Evolutionary conservation across 148 eudicot genomes (phyloP).

Genomic region (Spergularia bocconei): DNA sequence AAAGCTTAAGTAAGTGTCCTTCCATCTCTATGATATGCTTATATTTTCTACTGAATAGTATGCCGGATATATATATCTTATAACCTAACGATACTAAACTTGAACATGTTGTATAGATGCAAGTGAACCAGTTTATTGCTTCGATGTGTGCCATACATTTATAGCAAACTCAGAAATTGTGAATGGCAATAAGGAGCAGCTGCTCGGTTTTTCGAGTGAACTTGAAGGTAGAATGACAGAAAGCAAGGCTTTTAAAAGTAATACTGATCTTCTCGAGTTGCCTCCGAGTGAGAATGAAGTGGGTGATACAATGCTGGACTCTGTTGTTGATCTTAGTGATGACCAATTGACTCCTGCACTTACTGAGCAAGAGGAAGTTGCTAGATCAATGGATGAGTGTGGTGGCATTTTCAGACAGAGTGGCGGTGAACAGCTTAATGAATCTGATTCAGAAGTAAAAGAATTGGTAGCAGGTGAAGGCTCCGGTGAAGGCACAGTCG

Average conservation of each 20-base stretch:
- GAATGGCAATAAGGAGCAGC: neutral
- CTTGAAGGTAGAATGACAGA: neutral
- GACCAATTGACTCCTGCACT: neutral
- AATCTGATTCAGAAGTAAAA: neutral
- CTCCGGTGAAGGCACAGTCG: neutral
- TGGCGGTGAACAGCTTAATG: neutral
- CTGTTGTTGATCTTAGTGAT: neutral
- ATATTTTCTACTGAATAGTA: neutral
- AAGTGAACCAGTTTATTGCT: neutral
- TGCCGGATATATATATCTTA: neutral
- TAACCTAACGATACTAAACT: neutral
- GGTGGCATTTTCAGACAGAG: neutral
- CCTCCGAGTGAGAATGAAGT: constrained; percentile 4
- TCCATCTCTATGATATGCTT: neutral
- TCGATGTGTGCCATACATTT: neutral
- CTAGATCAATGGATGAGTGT: neutral
- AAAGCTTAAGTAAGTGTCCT: neutral
- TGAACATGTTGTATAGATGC: neutral
- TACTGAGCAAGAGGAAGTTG: constrained; percentile 10
- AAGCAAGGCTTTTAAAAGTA: neutral
- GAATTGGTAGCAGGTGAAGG: neutral
- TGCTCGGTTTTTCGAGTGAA: neutral
- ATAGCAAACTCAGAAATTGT: neutral
- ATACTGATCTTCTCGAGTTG: neutral
- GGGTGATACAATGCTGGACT: neutral